A percentile compares a stretch with the other conserved stretches of the same genome.
These are phyloP conservation scores for Curvularia sp. DNA, from an alignment of 2,329 filamentous ascomycete species.

Conservation along the genomic window DNA sequence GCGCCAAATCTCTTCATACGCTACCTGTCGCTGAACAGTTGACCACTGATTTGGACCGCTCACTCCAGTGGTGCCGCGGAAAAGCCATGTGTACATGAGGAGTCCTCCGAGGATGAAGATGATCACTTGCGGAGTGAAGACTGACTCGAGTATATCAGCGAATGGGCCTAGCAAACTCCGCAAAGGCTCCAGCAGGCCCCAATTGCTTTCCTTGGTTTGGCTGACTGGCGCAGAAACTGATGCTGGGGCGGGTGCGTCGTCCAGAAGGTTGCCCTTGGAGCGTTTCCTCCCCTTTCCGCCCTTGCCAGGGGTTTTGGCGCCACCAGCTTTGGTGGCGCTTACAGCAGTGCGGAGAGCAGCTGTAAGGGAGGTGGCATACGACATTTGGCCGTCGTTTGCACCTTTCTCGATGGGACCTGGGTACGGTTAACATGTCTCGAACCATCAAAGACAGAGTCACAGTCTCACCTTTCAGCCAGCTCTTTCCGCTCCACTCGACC, in stretches of 20 bases:
- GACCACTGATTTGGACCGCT: conserved; percentile 45
- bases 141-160: conserved; percentile 70
- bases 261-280: conserved; percentile 62
- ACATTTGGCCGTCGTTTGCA: conserved; percentile 84
- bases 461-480: conserved; percentile 88
- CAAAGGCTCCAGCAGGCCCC: conserved; percentile 84
- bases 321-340: conserved; percentile 64
- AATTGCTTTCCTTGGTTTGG: conserved; percentile 55
- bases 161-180: conserved; percentile 74
- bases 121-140: conserved; percentile 79
- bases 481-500: conserved; percentile 97
- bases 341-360: conserved; percentile 76
- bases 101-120: conserved; percentile 74
- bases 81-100: conserved; percentile 44
- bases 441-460: conserved; percentile 25
- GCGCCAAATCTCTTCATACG: conserved; percentile 93
- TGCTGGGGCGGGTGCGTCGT: conserved; percentile 53
- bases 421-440: conserved; percentile 16
- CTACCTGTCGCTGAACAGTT: conserved; percentile 72
- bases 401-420: conserved; percentile 94
- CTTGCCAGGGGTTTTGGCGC: conserved; percentile 59
- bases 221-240: conserved; percentile 35
- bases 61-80: conserved; percentile 43
- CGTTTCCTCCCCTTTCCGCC: conserved; percentile 61
- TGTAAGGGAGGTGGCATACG: conserved; percentile 82